phyloP scores from a whole-genome alignment of 164 flowering plant species.

The Vitis labrusca region DNA sequence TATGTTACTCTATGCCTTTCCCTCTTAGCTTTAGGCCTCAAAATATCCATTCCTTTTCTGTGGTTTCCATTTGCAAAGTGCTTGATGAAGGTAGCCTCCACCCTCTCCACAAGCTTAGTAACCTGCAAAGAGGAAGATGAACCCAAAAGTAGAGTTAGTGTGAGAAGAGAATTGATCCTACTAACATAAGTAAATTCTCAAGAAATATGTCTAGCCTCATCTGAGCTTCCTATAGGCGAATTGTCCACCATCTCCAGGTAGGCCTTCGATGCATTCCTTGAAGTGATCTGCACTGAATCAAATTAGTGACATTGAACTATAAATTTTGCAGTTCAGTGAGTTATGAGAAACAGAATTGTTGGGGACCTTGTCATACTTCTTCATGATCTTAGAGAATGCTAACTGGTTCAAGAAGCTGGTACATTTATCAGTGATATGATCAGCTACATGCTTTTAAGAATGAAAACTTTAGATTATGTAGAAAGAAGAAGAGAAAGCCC shows the following conservation, averaged over 20 bases:
- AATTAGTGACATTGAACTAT: not conserved
- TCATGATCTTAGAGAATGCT: slow-evolving; percentile 83
- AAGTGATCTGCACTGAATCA: slow-evolving; percentile 40
- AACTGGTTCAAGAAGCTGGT: slow-evolving; percentile 67
- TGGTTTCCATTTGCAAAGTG: slow-evolving; percentile 56
- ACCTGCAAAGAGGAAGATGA: slow-evolving; percentile 24
- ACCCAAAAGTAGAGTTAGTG: not conserved
- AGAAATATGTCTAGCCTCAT: slow-evolving; percentile 34
- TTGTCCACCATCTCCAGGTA: slow-evolving; percentile 64
- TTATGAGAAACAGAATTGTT: too few species aligned
- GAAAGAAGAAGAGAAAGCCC: not conserved
- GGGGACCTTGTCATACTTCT: slow-evolving; percentile 84
- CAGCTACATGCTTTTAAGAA: not conserved
- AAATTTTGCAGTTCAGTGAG: not conserved
- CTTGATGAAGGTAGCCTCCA: slow-evolving; percentile 49
- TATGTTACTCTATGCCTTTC: slow-evolving; percentile 50
- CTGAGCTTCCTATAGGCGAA: slow-evolving; percentile 50
- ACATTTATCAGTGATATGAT: slow-evolving; percentile 10
- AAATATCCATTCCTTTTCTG: slow-evolving; percentile 44
- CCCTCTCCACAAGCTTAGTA: slow-evolving; percentile 38
- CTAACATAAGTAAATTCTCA: not conserved
- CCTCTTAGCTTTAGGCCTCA: slow-evolving; percentile 37
- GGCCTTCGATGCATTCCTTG: slow-evolving; percentile 53
- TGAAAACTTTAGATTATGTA: not conserved
- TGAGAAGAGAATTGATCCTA: not conserved